Evolutionary conservation across 371 early-diverging fungal species (phyloP).

Genomic region (Mortierella sp.): DNA sequence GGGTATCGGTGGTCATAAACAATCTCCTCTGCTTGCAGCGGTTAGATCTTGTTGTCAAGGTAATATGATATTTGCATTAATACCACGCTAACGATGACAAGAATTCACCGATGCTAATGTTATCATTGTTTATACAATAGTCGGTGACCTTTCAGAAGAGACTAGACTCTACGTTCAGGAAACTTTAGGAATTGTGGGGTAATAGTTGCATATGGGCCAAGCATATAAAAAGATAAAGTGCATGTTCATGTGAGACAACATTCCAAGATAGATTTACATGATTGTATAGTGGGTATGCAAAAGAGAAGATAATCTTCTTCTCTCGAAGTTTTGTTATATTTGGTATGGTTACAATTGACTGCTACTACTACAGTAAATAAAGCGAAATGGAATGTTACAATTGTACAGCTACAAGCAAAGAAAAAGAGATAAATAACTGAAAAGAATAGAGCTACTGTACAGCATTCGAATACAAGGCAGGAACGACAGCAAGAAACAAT

Average conservation of each 20-base stretch:
- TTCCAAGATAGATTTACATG: background rate
- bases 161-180: slow-evolving; percentile 43
- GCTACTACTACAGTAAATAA: slow-evolving; percentile 26
- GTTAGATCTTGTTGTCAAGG: slow-evolving; percentile 49
- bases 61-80: background rate
- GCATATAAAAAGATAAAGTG: background rate
- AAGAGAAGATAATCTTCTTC: background rate
- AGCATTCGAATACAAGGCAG: slow-evolving; percentile 16
- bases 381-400: slow-evolving; percentile 16
- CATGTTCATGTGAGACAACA: background rate
- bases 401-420: slow-evolving; percentile 20
- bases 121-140: slow-evolving; percentile 8
- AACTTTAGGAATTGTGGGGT: slow-evolving; percentile 32
- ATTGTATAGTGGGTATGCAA: slow-evolving; percentile 17
- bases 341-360: slow-evolving; percentile 21
- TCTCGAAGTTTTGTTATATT: slow-evolving; percentile 4
- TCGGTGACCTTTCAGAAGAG: slow-evolving; percentile 40
- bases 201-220: background rate
- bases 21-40: slow-evolving; percentile 37
- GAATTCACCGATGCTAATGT: background rate
- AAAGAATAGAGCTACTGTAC: slow-evolving; percentile 13
- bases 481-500: slow-evolving; percentile 11
- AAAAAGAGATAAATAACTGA: slow-evolving; percentile 3
- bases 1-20: slow-evolving; percentile 2
- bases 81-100: background rate